Base-by-base conservation (phyloP, 1,284 basidiomycete genomes). In the Leccinum subspadiceum region DNA sequence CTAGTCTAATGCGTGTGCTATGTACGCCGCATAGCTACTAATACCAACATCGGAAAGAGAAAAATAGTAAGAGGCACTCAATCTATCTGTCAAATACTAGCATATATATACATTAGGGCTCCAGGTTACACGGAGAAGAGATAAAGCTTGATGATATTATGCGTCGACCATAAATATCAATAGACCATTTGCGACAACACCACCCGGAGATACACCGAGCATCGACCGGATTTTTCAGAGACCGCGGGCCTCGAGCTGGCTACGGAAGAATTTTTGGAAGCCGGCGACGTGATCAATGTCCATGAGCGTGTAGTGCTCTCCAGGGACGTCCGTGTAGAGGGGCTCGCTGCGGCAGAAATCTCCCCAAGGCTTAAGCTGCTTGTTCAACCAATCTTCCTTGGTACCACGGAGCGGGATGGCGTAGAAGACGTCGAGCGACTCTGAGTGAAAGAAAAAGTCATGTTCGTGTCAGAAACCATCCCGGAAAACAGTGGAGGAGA, bases 311-410 rank as follows among this genome's bases (percentile, higher is more conserved):
- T 72, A 69, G 52, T 69, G 70, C 37, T 67, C 65, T 37, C 68
- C 68, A 1, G 68, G 68, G 4, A 69, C 69, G 15, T 69, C 68
- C 2, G 60, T 69, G 35, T 60, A 70, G 9, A 20, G 12, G 1
- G 69, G 49, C 49, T 73, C 70, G 29, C 48, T 12, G 3, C 71
- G 70, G 46, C 66, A 64, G 65, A 65, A 73, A 0, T 20, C 65
- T 6, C 20, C 53, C 71, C 73, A 75, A 10, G 73, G 68, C 57
- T 65, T 74, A 44, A 75, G 72, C 24, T 75, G 72, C 1, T 73
- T 65, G 68, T 73, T 74, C 53, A 75, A 5, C 73, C 73, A 73
- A 59, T 75, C 71, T 4, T 66, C 67, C 26, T 75, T 75, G 59
- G 31, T 72, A 0, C 73, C 73, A 1, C 39, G 49, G 6, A 74